Conservation (phyloP, 2,329 filamentous ascomycete species). For the Pseudohalonectria lignicola region DNA sequence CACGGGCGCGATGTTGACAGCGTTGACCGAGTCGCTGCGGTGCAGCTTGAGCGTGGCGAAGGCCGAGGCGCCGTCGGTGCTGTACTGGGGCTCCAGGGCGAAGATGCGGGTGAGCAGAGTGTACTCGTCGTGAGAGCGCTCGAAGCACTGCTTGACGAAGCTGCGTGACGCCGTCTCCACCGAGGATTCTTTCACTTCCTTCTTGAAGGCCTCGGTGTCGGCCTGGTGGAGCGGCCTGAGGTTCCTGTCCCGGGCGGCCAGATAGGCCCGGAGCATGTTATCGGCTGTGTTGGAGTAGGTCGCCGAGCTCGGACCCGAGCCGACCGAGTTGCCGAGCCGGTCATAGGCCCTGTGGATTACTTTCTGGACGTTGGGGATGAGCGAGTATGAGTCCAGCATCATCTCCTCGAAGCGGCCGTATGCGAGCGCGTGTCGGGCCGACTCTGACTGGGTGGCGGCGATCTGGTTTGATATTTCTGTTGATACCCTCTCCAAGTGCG, state of each 20-base stretch:
- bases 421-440: constrained; percentile 46
- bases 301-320: constrained; percentile 30
- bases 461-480: constrained; percentile 44
- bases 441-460: constrained; percentile 42
- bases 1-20: constrained; percentile 31
- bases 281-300: constrained; percentile 43
- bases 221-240: constrained; percentile 40
- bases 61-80: background rate
- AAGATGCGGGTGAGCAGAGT: constrained; percentile 44
- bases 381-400: constrained; percentile 41
- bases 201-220: constrained; percentile 42
- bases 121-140: constrained; percentile 44
- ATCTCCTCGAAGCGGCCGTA: constrained; percentile 51
- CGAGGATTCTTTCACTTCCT: constrained; percentile 35
- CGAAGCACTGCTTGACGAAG: constrained; percentile 49
- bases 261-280: constrained; percentile 43
- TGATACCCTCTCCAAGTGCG: constrained; percentile 39
- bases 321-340: constrained; percentile 30
- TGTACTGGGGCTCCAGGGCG: constrained; percentile 39
- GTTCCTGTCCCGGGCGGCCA: constrained; percentile 40
- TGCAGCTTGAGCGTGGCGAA: constrained; percentile 28
- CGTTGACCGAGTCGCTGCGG: constrained; percentile 40
- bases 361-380: constrained; percentile 44
- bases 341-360: constrained; percentile 41
- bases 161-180: constrained; percentile 45